phyloP scores from a whole-genome alignment of 106 monocot species.

The Platanthera guangdongensis region DNA sequence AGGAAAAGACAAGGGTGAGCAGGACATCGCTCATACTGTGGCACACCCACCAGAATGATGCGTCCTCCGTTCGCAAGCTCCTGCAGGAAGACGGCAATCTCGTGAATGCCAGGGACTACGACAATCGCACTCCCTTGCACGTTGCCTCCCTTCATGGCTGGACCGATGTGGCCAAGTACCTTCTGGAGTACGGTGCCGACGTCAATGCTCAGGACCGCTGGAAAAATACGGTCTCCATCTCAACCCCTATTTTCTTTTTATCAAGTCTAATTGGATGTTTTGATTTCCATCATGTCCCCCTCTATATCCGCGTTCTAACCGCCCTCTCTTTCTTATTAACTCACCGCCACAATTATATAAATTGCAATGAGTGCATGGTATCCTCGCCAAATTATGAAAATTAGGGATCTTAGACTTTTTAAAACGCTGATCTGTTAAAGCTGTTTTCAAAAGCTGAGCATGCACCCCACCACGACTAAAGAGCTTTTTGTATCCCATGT shows the following conservation, averaged over 20 bases:
- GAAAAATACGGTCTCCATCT: constrained; percentile 69
- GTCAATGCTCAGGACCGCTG: constrained; percentile 97
- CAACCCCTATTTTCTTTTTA: background rate
- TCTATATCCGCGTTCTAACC: too few species aligned
- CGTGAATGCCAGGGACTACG: constrained; percentile 89
- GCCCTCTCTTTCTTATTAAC: too few species aligned
- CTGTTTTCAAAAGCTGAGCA: too few species aligned
- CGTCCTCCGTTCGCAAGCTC: constrained; percentile 59
- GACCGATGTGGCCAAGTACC: constrained; percentile 72
- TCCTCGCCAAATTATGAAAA: too few species aligned
- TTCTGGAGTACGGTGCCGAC: constrained; percentile 67
- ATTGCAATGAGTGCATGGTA: too few species aligned
- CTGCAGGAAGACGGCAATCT: constrained; percentile 73
- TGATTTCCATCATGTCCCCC: too few species aligned
- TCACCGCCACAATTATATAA: too few species aligned
- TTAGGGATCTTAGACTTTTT: too few species aligned
- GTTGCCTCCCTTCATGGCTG: constrained; percentile 92
- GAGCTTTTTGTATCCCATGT: too few species aligned
- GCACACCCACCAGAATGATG: constrained; percentile 98
- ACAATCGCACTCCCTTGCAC: constrained; percentile 87
- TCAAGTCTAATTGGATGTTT: background rate
- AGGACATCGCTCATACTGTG: constrained; percentile 84
- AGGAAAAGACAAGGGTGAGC: constrained; percentile 81
- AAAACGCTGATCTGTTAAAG: too few species aligned
- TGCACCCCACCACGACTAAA: too few species aligned